phyloP scores from a whole-genome alignment of 352 stramenopile species.

The Plasmopara muralis region DNA sequence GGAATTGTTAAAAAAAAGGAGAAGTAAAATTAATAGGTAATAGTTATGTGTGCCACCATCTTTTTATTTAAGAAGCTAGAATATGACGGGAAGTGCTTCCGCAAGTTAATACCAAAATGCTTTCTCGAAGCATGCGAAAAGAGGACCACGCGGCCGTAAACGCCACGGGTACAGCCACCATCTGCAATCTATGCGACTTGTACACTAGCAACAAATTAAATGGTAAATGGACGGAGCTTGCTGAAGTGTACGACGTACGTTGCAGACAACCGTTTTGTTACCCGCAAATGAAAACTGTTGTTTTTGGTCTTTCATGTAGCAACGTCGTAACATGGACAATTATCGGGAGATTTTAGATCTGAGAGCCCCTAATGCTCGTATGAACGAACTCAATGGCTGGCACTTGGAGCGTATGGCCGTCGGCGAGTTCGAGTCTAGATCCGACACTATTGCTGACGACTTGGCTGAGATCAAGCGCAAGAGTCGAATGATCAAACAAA shows the following conservation, averaged over 20 bases:
- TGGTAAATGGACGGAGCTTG: slow-evolving; percentile 63
- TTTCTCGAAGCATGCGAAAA: slow-evolving; percentile 8
- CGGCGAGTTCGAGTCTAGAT: slow-evolving; percentile 49
- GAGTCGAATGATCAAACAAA: slow-evolving; percentile 46
- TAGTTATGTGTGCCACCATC: no score
- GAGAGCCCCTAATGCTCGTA: slow-evolving; percentile 43
- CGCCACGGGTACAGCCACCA: slow-evolving; percentile 20
- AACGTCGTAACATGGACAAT: slow-evolving; percentile 74
- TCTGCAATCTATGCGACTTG: slow-evolving; percentile 55
- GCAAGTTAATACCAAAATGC: background rate
- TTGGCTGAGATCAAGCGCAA: slow-evolving; percentile 58
- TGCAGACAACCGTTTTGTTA: background rate
- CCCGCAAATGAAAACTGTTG: background rate
- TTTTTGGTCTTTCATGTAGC: slow-evolving; percentile 21
- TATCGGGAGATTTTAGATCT: slow-evolving; percentile 69
- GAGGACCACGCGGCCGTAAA: slow-evolving; percentile 16
- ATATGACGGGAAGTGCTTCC: background rate
- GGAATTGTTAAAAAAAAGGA: slow-evolving; percentile 4
- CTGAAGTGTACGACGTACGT: slow-evolving; percentile 64
- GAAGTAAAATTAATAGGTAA: no score
- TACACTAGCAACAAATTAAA: slow-evolving; percentile 59
- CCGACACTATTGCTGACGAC: slow-evolving; percentile 26
- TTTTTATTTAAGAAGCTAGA: slow-evolving; percentile 1
- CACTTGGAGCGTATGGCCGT: slow-evolving; percentile 79
- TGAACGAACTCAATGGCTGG: slow-evolving; percentile 67